Evolutionary conservation across 2,329 filamentous ascomycete species (phyloP), one percentile per base, ranked within the genome.

Genomic region (Cercospora zeina): DNA sequence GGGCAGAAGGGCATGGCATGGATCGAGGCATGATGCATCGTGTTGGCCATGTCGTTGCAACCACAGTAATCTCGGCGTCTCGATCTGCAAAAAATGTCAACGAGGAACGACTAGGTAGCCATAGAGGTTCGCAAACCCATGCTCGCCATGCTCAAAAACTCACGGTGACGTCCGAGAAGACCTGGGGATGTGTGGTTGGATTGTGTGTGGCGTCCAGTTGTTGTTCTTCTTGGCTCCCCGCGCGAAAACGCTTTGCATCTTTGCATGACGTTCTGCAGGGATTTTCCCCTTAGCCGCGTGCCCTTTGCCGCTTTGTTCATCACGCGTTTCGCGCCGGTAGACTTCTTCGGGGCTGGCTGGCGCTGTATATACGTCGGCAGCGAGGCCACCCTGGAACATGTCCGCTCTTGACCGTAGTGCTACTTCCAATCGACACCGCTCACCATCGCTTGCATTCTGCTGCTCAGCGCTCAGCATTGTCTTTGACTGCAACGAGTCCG

Each of bases 381-480:
- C 42, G 19, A 47, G 42, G 42, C 42, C 42, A 27, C 21, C 42
- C 42, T 47, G 21, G 42, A 27, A 10, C 19, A 27, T 19, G 42
- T 19, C 21, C 42, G 21, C 42, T 33, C 30, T 51, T 24, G n/a
- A 33, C 31, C 31, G 31, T 27, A 51, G 14, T 34, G 31, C 49
- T 34, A 8, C 4, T 51, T 34, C 49, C 49, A 51, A 31, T 14
- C 14, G 27, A 51, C 31, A 34, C 30, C 49, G 14, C 49, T 31
- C 16, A 34, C 19, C 49, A 10, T 33, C n/a, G 27, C 31, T 51
- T 51, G 49, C 49, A 14, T 51, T 19, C 10, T 51, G 49, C 49
- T 51, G 14, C 16, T 51, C n/a, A 51, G 49, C 49, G 49, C 33
- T 51, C 27, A 19, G 49, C 49, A 51, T 31, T 34, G 49, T 51